Evolutionary conservation across 2,329 filamentous ascomycete genomes (phyloP), one percentile per base, ranked within the genome.

Genomic region (Xylaria digitata): DNA sequence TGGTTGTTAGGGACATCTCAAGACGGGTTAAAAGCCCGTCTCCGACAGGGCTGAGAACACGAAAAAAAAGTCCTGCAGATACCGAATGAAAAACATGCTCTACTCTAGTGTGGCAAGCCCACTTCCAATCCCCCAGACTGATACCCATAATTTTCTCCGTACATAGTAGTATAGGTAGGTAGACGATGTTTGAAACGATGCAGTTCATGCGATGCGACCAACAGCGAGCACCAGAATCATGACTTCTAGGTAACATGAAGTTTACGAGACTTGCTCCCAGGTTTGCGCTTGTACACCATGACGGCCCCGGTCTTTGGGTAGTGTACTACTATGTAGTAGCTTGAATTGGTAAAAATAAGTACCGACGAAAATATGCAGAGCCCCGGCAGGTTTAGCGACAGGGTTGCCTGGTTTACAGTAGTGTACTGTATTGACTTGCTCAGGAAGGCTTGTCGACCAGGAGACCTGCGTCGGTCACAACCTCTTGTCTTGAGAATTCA

Each of bases 31-130:
- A 57, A 65, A 46, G 56, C 58, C 59, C 62, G 61, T 46, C 60
- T 64, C 68, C 62, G 63, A 65, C 68, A 70, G 68, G 68, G 68
- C 68, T 70, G 68, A 70, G 54, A 59, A 62, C 52, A 61, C 62
- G 63, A 65, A 52, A 50, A 62, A 34, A 19, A 48, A 66, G 63
- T 61, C 63, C 56, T 65, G 34, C 49, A 59, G 46, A 30, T 63
- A 46, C 63, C 58, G 63, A 62, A 62, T 50, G 17, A 32, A 34
- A n/a, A 45, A 46, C 6, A 48, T 53, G 53, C 53, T 66, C 50
- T 59, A 3, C 34, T 37, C 34, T 37, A 40, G 21, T 6, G 48
- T 57, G 40, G n/a, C 13, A 26, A 61, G 54, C 45, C 63, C 66
- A 68, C 66, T 59, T 63, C 32, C 46, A 26, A 43, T 32, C 26